These are phyloP conservation scores for Odonthalia washingtoniensis DNA, from an alignment of 31 red algal genomes.

Conservation along the genomic window DNA sequence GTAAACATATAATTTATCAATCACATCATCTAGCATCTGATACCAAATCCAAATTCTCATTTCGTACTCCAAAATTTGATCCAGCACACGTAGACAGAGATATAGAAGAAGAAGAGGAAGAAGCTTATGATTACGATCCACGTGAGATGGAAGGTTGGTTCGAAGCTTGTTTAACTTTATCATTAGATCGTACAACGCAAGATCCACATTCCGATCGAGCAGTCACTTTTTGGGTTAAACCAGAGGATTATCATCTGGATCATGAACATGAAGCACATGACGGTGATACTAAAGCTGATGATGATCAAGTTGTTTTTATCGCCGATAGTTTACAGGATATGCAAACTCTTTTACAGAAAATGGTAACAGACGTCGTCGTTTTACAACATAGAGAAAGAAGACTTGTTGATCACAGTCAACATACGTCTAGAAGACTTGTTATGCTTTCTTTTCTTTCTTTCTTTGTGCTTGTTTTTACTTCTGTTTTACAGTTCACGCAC, in stretches of 20 bases:
- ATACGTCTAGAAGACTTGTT: conserved; percentile 17
- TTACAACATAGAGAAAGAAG: conserved; percentile 59
- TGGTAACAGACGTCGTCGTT: conserved; percentile 33
- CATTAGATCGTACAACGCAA: conserved; percentile 32
- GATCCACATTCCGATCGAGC: conserved; percentile 29
- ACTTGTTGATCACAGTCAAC: conserved; percentile 31
- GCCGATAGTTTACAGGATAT: conserved; percentile 12
- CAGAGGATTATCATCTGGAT: not conserved
- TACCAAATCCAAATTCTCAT: conserved; percentile 48
- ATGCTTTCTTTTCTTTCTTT: conserved; percentile 37
- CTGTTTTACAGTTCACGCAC: conserved; percentile 53
- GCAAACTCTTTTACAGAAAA: conserved; percentile 24
- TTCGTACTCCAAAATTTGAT: conserved; percentile 24
- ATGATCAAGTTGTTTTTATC: conserved; percentile 13
- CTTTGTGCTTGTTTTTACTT: conserved; percentile 12
- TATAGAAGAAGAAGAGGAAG: conserved; percentile 14
- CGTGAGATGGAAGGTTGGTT: conserved; percentile 20
- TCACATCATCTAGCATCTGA: conserved; percentile 27
- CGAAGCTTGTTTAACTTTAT: conserved; percentile 49
- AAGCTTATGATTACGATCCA: conserved; percentile 52
- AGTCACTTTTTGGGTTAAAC: conserved; percentile 47
- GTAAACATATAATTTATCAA: conserved; percentile 12
- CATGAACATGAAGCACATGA: not conserved
- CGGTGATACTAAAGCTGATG: conserved; percentile 14
- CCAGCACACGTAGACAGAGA: conserved; percentile 9